Base-by-base conservation (phyloP, 257 asterid species). In the Forsythia viridissima region DNA sequence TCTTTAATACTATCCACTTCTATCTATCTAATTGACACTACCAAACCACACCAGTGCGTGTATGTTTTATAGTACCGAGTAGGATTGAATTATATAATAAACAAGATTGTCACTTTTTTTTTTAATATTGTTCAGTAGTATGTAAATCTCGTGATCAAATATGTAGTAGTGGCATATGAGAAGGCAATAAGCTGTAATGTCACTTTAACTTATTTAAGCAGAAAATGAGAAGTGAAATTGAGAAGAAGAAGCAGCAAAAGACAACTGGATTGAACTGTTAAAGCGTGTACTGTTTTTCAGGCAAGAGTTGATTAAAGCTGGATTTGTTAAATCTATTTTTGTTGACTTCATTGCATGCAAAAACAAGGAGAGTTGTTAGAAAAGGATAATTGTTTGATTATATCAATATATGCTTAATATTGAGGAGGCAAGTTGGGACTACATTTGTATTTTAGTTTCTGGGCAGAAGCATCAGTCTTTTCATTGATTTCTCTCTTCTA, bases 281-380 rank as follows among this genome's bases (percentile, higher is more conserved):
- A 79, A 55, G 72, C 70, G 77, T 20, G 12, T 42, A 79, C 70
- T 69, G 57, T 5, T 21, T 77, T 79, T 68, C 72, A 76, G 80
- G 78, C 55, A 76, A 46, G 44, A 57, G 70, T 34, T 39, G 82
- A 74, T 59, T 82, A 46, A 52, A 80, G 57, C 68, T 20, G 68
- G 68, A 59, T 59, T 59, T 3, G 43, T 11, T 24, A 43, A 73
- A 74, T 78, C 84, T 76, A 82, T n/a, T 72, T 66, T 20, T 70
- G 75, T 90, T 90, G 94, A 90, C 94, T 91, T 86, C 3, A 61
- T 78, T 65, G 90, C 90, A 87, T 84, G 79, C 73, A 72, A 87
- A 74, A 79, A 84, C 93, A 88, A 89, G 72, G 70, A 68, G 70
- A 88, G 92, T 86, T 72, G 92, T 88, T 89, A 74, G 80, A 43